phyloP scores from a whole-genome alignment of 2,329 filamentous ascomycete genomes.

The Fusarium sp. region DNA sequence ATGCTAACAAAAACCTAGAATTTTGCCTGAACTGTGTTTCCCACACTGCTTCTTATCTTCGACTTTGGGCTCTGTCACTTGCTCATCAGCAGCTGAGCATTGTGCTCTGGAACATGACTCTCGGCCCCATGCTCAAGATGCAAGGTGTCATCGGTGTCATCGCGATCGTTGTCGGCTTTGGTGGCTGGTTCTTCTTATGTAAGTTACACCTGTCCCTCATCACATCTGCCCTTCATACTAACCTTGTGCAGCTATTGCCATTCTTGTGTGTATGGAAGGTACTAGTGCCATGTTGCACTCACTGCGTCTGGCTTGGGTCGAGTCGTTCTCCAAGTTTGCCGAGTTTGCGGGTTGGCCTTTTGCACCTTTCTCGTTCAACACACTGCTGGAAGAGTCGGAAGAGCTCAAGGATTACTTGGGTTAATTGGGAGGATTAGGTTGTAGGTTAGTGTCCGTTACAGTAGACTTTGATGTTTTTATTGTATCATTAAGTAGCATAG shows the following conservation, averaged over 20 bases:
- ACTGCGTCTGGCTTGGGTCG: slow-evolving; percentile 93
- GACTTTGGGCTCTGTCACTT: slow-evolving; percentile 96
- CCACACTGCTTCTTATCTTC: slow-evolving; percentile 97
- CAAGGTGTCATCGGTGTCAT: slow-evolving; percentile 78
- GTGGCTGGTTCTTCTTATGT: slow-evolving; percentile 89
- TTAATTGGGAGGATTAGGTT: slow-evolving; percentile 45
- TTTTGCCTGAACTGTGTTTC: slow-evolving; percentile 99
- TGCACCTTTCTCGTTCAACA: slow-evolving; percentile 88
- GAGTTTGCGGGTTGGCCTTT: slow-evolving; percentile 90
- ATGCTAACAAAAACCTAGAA: slow-evolving; percentile 66
- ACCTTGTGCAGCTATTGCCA: slow-evolving; percentile 57
- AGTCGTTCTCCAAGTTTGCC: slow-evolving; percentile 98
- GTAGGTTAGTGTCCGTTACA: slow-evolving; percentile 33
- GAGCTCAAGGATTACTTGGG: slow-evolving; percentile 68
- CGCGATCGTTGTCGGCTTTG: slow-evolving; percentile 85
- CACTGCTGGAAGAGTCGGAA: slow-evolving; percentile 85
- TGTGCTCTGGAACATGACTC: slow-evolving; percentile 96
- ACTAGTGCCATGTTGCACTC: slow-evolving; percentile 96
- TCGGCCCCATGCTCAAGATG: slow-evolving; percentile 78
- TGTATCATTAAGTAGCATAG: slow-evolving; percentile 50
- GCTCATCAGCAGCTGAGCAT: slow-evolving; percentile 97
- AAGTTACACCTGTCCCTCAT: slow-evolving; percentile 41
- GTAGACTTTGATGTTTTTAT: slow-evolving; percentile 50
- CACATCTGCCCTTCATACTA: slow-evolving; percentile 31
- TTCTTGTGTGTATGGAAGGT: slow-evolving; percentile 94